Conservation (phyloP, 2,329 filamentous ascomycete genomes). For the Paraphaeosphaeria sporulosa region DNA sequence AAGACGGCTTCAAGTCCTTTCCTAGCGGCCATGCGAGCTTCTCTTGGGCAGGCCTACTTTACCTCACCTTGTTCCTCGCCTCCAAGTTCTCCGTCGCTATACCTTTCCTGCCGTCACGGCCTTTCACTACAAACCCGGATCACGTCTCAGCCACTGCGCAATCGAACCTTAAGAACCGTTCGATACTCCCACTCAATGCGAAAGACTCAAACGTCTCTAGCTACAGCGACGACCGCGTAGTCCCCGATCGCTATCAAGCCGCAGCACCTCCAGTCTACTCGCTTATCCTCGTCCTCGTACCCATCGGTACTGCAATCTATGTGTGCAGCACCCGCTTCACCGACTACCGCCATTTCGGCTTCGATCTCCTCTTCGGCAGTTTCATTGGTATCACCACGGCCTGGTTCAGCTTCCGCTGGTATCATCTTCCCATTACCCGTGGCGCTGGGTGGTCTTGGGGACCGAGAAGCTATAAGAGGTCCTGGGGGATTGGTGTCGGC, state of each 20-base stretch:
- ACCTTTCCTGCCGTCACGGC: constrained; percentile 68
- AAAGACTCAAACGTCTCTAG: constrained; percentile 29
- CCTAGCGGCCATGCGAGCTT: constrained; percentile 79
- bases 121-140: constrained; percentile 58
- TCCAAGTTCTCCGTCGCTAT: constrained; percentile 80
- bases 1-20: constrained; percentile 87
- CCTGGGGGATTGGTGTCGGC: constrained; percentile 79
- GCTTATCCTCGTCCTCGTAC: constrained; percentile 72
- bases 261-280: constrained; percentile 86
- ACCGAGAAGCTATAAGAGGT: constrained; percentile 73
- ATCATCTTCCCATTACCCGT: constrained; percentile 79
- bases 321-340: constrained; percentile 87
- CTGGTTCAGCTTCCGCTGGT: constrained; percentile 81
- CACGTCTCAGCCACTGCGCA: constrained; percentile 54
- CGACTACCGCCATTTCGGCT: constrained; percentile 89
- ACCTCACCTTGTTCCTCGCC: constrained; percentile 86
- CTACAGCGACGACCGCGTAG: constrained; percentile 42
- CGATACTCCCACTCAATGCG: constrained; percentile 34
- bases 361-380: constrained; percentile 88
- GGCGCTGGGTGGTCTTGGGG: constrained; percentile 93
- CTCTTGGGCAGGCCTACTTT: constrained; percentile 80
- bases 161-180: constrained; percentile 38
- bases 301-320: constrained; percentile 78
- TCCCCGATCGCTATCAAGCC: constrained; percentile 72
- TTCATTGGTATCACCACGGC: constrained; percentile 75